Evolutionary conservation across 2,329 filamentous ascomycete genomes (phyloP), one percentile per base, ranked within the genome.

Genomic region (Calonectria pauciramosa): DNA sequence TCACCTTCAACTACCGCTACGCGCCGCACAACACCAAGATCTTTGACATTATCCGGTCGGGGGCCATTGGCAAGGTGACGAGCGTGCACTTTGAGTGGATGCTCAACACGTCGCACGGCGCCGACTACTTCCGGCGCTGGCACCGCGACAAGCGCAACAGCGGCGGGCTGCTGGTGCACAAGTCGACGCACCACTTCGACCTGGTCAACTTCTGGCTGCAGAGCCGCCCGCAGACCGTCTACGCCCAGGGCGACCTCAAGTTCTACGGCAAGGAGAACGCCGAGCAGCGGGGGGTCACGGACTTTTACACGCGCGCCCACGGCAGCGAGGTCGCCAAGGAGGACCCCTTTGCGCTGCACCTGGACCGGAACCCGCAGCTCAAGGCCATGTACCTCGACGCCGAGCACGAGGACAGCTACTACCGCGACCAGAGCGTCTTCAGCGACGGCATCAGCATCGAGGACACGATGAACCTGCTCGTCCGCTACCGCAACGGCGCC

Each of bases 1-100:
- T 93, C 0, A 90, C 89, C 0, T 93, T 93, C 86, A 93, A 93
- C 83, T 93, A 93, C 83, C 89, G 91, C 28, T 93, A 92, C 79
- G 91, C 91, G 49, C 91, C 91, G n/a, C 91, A 92, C 83, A 91
- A 93, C 82, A 93, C 90, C 18, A 91, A 89, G 74, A 86, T 93
- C 2, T 89, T 87, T 74, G 88, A 91, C 80, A 77, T 93, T 0
- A 77, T 93, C 5, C 86, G 84, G 3, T 87, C 88, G 0, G 90
- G 90, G 0, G 89, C 88, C 1, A 91, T 93, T 72, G 91, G 91
- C 0, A 85, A 84, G 13, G 89, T 92, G 3, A 89, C 88, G 3
- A 89, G 88, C 10, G 88, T 92, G 28, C 91, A 92, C 79, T 92
- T 93, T 71, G 91, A 93, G 82, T 93, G 91, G 91, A 87, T 92